Conservation (phyloP, 140 eudicot species). For the Flaveria floridana region DNA sequence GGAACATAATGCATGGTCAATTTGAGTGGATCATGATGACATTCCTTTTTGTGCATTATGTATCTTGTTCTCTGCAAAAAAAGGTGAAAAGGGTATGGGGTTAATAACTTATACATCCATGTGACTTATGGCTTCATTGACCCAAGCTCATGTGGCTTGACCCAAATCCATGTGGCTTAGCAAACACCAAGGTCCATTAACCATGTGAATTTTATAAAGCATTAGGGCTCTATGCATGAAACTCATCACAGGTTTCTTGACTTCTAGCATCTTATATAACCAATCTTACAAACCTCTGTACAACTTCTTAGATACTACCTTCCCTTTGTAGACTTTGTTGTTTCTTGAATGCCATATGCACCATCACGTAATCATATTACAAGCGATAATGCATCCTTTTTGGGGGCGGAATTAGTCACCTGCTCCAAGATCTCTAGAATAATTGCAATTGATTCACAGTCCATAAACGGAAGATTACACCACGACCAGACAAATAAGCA, state of each 20-base stretch:
- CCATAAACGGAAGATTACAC: no score
- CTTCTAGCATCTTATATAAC: neutral
- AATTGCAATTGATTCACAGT: no score
- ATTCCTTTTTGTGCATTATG: slow-evolving; percentile 20
- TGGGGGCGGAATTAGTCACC: no score
- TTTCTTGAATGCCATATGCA: no score
- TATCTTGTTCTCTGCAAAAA: slow-evolving; percentile 21
- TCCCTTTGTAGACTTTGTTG: no score
- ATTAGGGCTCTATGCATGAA: slow-evolving; percentile 11
- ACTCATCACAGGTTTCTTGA: slow-evolving; percentile 14
- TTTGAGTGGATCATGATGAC: slow-evolving; percentile 6
- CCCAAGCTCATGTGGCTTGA: slow-evolving; percentile 36
- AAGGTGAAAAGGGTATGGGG: slow-evolving; percentile 19
- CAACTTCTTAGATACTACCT: no score
- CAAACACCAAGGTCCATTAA: slow-evolving; percentile 29
- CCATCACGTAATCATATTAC: no score
- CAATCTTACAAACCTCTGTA: neutral
- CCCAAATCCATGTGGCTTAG: slow-evolving; percentile 30
- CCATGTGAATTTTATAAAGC: slow-evolving; percentile 21
- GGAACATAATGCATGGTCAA: slow-evolving; percentile 17
- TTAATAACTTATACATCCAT: slow-evolving; percentile 21
- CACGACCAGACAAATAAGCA: no score
- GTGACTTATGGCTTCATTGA: slow-evolving; percentile 26
- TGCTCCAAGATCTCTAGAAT: no score
- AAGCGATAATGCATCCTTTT: no score